Evolutionary conservation across 768 basidiomycete species (phyloP).

Genomic region (Clitopilus passeckerianus): DNA sequence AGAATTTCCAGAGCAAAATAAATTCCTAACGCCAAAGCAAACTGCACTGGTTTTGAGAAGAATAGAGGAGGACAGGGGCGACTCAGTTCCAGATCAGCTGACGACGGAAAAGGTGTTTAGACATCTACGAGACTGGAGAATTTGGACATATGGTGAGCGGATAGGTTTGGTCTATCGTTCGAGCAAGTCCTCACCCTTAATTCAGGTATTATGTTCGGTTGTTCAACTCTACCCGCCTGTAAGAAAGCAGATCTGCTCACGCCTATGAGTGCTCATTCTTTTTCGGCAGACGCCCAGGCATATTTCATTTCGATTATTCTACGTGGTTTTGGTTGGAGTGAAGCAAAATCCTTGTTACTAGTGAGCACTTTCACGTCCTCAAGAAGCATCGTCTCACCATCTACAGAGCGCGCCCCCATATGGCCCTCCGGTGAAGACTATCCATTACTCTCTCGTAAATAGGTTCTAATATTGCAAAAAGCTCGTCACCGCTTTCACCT

Average conservation of each 20-base stretch:
- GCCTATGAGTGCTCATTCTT: not conserved
- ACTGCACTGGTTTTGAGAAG: slow-evolving; percentile 38
- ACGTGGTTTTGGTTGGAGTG: slow-evolving; percentile 38
- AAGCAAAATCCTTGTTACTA: slow-evolving; percentile 31
- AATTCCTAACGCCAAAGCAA: slow-evolving; percentile 36
- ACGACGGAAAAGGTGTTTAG: slow-evolving; percentile 28
- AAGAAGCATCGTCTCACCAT: not conserved
- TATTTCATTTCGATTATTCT: slow-evolving; percentile 46
- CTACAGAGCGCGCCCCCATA: slow-evolving; percentile 40
- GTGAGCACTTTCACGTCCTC: slow-evolving; percentile 17
- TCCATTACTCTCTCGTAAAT: not conserved
- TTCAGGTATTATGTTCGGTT: slow-evolving; percentile 39
- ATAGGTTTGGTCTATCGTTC: not conserved
- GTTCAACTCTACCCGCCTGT: slow-evolving; percentile 39
- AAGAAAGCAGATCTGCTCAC: slow-evolving; percentile 5
- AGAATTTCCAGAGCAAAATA: slow-evolving; percentile 43
- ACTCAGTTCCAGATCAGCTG: slow-evolving; percentile 38
- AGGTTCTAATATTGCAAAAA: slow-evolving; percentile 7
- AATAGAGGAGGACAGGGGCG: slow-evolving; percentile 46
- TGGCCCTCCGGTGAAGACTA: slow-evolving; percentile 31
- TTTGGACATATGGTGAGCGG: slow-evolving; percentile 39
- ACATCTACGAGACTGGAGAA: slow-evolving; percentile 39
- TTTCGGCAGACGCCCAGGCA: slow-evolving; percentile 30
- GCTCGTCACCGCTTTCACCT: slow-evolving; percentile 34
- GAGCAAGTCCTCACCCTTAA: not conserved